phyloP scores from a whole-genome alignment of 2,329 filamentous ascomycete genomes.

The Leptographium wingfieldii region DNA sequence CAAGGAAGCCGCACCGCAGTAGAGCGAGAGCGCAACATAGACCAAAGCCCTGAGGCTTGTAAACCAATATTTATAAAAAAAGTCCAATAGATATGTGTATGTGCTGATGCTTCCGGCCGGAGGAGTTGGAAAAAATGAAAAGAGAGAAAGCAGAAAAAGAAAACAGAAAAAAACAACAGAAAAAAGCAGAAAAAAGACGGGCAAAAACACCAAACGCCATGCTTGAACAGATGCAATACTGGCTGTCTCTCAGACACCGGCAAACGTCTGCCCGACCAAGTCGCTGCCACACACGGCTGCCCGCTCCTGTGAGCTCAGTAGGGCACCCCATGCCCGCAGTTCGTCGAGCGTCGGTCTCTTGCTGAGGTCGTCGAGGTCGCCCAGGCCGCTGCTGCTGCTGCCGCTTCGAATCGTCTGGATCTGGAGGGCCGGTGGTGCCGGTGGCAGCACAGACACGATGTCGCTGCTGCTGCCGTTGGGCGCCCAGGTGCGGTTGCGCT shows the following conservation, averaged over 20 bases:
- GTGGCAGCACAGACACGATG: not conserved
- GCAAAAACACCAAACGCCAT: not conserved
- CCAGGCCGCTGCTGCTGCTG: not conserved
- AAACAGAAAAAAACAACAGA: too few relatives aligned
- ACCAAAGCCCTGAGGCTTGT: not conserved
- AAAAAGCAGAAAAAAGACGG: not conserved
- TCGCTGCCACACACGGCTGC: constrained; percentile 13
- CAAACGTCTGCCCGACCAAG: constrained; percentile 13
- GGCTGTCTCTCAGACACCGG: constrained; percentile 9
- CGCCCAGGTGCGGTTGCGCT: constrained; percentile 15
- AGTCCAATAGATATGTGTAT: not conserved
- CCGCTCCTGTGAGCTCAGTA: constrained; percentile 10
- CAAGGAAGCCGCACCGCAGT: not conserved
- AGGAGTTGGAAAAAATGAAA: too few relatives aligned
- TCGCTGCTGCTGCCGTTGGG: not conserved
- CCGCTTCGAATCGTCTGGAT: not conserved
- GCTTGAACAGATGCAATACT: not conserved
- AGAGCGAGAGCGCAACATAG: not conserved
- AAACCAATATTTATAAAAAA: too few relatives aligned
- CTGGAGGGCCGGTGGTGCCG: not conserved
- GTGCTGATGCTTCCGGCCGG: not conserved
- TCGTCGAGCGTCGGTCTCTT: constrained; percentile 10
- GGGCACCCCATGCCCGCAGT: constrained; percentile 12
- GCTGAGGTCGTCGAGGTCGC: too few relatives aligned
- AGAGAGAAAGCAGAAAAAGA: too few relatives aligned